Base-by-base conservation (phyloP, 202 grass and related monocot genomes). In the Cymbopogon flexuosus region DNA sequence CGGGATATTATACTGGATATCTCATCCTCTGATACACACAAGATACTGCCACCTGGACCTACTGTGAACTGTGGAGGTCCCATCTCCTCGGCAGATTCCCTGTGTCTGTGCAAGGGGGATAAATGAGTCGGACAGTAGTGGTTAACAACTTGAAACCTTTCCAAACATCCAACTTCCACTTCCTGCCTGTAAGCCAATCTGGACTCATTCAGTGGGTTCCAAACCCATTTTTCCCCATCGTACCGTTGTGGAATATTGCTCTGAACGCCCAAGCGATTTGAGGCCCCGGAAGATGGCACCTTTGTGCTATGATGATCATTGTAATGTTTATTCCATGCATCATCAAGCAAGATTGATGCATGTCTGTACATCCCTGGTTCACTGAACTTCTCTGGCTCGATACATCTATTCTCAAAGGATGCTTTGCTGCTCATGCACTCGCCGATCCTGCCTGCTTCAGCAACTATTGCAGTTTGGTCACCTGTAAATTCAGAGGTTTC, bases 1-100 rank as follows among this genome's bases (percentile, higher is more conserved):
- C 84, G 67, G 62, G 93, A 85, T 80, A 97, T 82, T 83, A 97
- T 97, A 72, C 93, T 97, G 43, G 93, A 97, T 88, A 97, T 91
- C 68, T 97, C 90, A 87, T 91, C 84, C 84, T 97, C 88, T 21
- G 84, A 89, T 56, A 87, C 76, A 57, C 81, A 91, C 42, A 93
- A 15, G 41, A 93, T 65, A 70, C 81, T 91, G 10, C 93, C 93
- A 73, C 87, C 63, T 3, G 88, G 88, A 59, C 90, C 88, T 63
- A 91, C 76, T 22, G 62, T 31, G 62, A 93, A 93, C 14, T 84
- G 81, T 15, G 79, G 47, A 34, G 24, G 73, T 5, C 62, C 46
- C 54, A 45, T 69, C 75, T 92, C 76, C 67, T 84, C 57, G 52
- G 45, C 19, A 62, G 80, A 81, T 77, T 84, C 81, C n/a, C 76